Evolutionary conservation across 148 eudicot genomes (phyloP), one percentile per base, ranked within the genome.

Genomic region (Polygonum maritimum): DNA sequence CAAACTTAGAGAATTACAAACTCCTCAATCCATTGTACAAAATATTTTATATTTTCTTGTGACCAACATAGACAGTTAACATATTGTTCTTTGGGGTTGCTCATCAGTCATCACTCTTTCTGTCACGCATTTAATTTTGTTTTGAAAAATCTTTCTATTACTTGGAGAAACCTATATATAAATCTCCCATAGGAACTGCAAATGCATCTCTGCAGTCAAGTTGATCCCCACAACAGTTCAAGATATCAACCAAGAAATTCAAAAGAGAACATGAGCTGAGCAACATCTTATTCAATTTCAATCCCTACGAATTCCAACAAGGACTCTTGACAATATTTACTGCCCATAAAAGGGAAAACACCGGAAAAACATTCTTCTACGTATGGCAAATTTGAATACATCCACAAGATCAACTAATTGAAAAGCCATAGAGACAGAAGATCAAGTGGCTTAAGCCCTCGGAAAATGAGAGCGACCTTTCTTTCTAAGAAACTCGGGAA

Each of bases 391-490:
- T 12, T 5, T 67, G 71, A 67, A 67, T 38, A 67, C 71, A 31
- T 35, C 71, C 41, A 65, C 7, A 65, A 35, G 41, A 65, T 35
- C 40, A 65, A 14, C 44, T 67, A 38, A 65, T 4, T 67, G 71
- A 16, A 36, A 67, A 3, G 41, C 40, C 45, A 67, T 26, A 60
- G 31, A 26, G 31, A 16, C 26, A 3, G 31, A 38, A 60, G 2
- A 54, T 54, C 60, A 54, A 54, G 60, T 31, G 69, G 38, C 4
- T 90, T 79, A 95, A 62, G 92, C 92, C 83, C 97, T 79, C 10
- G 99, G 99, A 81, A 83, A 95, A 77, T 94, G 97, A 15, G 99
- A 92, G 31, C 99, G 97, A 60, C 99, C 98, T 83, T 92, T 95
- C 89, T 92, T 95, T 87, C 88, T 92, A 73, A 95, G 83, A 80